A percentile compares a stretch with the other conserved stretches of the same genome.
Conservation (phyloP, 495 filamentous ascomycete genomes). For the Trypethelium eluteriae region DNA sequence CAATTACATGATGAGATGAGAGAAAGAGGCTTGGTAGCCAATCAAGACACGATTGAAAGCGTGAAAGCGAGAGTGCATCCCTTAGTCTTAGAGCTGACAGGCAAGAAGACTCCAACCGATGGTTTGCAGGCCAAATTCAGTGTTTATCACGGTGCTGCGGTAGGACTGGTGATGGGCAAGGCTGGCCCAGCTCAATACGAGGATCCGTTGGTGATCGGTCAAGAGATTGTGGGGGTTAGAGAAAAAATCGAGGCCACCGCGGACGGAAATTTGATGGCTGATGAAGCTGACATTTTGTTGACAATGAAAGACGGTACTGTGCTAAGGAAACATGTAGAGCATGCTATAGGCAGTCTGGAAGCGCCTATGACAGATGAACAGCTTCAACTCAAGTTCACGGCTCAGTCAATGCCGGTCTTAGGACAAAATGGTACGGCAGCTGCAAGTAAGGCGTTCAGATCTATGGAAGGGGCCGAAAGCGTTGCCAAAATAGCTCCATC, state of each 20-base stretch:
- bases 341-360: slow-evolving; percentile 47
- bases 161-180: slow-evolving; percentile 45
- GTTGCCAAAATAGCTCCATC: background rate
- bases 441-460: background rate
- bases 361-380: slow-evolving; percentile 41
- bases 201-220: slow-evolving; percentile 39
- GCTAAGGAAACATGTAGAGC: slow-evolving; percentile 41
- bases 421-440: slow-evolving; percentile 5
- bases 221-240: slow-evolving; percentile 35
- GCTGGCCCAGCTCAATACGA: slow-evolving; percentile 45
- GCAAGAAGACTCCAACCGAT: slow-evolving; percentile 43
- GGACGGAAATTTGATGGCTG: slow-evolving; percentile 36
- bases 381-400: slow-evolving; percentile 41
- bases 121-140: slow-evolving; percentile 50
- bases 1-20: slow-evolving; percentile 39
- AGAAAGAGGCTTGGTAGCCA: slow-evolving; percentile 23
- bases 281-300: slow-evolving; percentile 40
- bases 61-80: slow-evolving; percentile 42
- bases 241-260: slow-evolving; percentile 39
- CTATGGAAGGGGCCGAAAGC: background rate
- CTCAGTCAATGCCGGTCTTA: slow-evolving; percentile 20
- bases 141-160: slow-evolving; percentile 45
- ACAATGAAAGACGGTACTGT: slow-evolving; percentile 33
- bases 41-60: slow-evolving; percentile 25
- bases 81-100: slow-evolving; percentile 47